Percentiles rank a stretch among this genome's conserved stretches.
These are phyloP conservation scores for Tillandsia fasciculata DNA, from an alignment of 176 grass and related monocot genomes.

Conservation along the genomic window DNA sequence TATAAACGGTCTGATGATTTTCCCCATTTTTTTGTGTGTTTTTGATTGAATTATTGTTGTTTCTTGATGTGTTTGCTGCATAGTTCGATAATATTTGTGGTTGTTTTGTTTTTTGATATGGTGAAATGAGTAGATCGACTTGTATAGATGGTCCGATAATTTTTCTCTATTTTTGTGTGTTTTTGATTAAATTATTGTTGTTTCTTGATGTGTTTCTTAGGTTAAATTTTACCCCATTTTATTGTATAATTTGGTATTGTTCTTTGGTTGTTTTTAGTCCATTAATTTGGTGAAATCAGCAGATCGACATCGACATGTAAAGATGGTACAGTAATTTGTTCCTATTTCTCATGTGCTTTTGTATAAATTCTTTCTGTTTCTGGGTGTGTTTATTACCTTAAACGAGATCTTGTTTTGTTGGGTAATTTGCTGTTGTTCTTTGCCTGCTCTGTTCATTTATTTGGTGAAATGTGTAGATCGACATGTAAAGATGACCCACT, in stretches of 20 bases:
- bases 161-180: not conserved
- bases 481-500: too few species aligned
- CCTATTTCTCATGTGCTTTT: not conserved
- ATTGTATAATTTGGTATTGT: too few species aligned
- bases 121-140: not conserved
- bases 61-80: too few species aligned
- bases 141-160: not conserved
- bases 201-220: not conserved
- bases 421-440: too few species aligned
- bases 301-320: not conserved
- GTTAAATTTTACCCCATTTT: not conserved
- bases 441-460: too few species aligned
- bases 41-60: not conserved
- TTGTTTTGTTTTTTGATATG: not conserved
- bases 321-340: not conserved
- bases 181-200: not conserved
- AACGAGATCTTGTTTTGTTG: too few species aligned
- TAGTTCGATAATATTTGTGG: too few species aligned
- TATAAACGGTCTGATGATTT: not conserved
- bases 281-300: not conserved
- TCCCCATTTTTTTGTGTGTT: not conserved
- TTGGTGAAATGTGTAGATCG: too few species aligned
- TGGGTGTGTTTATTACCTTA: too few species aligned
- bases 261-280: not conserved
- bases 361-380: too few species aligned